phyloP scores from a whole-genome alignment of 2,329 filamentous ascomycete species.

The Tolypocladium tropicale region DNA sequence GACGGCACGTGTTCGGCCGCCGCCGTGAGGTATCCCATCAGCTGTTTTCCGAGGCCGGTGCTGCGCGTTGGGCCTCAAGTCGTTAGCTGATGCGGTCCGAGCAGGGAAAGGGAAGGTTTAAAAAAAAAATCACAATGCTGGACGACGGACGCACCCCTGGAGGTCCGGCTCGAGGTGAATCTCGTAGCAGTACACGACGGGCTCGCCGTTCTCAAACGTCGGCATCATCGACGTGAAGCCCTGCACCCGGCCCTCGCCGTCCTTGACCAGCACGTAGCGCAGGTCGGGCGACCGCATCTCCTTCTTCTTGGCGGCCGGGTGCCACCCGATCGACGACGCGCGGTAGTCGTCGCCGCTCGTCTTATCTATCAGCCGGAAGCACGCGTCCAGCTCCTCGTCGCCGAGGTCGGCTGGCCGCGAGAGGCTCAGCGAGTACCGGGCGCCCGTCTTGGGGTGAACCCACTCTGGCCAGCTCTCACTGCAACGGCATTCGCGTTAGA shows the following conservation, averaged over 20 bases:
- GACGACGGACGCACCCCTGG: conserved; percentile 42
- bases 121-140: too few relatives aligned
- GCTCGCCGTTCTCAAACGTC: conserved; percentile 53
- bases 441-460: conserved; percentile 37
- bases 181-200: conserved; percentile 71
- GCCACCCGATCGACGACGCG: conserved; percentile 53
- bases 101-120: too few relatives aligned
- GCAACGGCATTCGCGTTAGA: neutral
- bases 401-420: conserved; percentile 25
- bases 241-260: conserved; percentile 19
- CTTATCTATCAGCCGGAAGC: conserved; percentile 46
- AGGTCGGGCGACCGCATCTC: conserved; percentile 62
- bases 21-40: conserved; percentile 46
- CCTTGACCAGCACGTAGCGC: conserved; percentile 55
- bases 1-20: conserved; percentile 43
- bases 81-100: too few relatives aligned
- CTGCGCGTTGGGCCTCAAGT: too few relatives aligned
- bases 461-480: conserved; percentile 27
- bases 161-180: conserved; percentile 53
- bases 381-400: conserved; percentile 36
- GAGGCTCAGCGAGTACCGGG: conserved; percentile 34
- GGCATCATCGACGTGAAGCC: conserved; percentile 62
- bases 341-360: conserved; percentile 59
- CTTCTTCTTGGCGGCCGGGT: conserved; percentile 43
- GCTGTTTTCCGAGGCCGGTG: conserved; percentile 49